Percentiles rank a stretch among this genome's conserved stretches.
These are phyloP conservation scores for Amanita rubescens DNA, from an alignment of 768 basidiomycete genomes.

Conservation along the genomic window DNA sequence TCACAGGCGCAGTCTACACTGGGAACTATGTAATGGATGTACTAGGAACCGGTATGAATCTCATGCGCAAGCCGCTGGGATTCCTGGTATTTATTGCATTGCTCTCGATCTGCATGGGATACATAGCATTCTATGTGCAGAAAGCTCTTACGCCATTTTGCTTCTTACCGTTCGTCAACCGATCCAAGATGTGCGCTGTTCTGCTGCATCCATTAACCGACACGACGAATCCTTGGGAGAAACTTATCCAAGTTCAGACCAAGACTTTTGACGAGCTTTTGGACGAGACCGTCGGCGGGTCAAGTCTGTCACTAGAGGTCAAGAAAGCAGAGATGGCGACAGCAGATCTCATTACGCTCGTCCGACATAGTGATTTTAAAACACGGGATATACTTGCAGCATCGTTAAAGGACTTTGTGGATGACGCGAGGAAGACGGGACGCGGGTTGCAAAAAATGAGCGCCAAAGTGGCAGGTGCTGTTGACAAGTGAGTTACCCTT, in stretches of 20 bases:
- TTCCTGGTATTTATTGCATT: conserved; percentile 45
- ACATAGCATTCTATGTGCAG: conserved; percentile 36
- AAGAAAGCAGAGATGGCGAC: conserved; percentile 77
- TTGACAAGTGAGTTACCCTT: conserved; percentile 53
- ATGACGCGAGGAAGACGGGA: conserved; percentile 54
- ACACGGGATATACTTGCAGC: conserved; percentile 51
- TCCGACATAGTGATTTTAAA: conserved; percentile 54
- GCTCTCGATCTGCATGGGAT: conserved; percentile 36
- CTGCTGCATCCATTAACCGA: conserved; percentile 4
- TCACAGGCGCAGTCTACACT: conserved; percentile 24
- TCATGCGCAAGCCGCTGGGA: conserved; percentile 50
- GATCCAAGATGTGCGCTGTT: conserved; percentile 33
- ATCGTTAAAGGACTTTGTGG: conserved; percentile 44
- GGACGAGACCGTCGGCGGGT: conserved; percentile 50
- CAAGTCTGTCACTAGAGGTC: conserved; percentile 56
- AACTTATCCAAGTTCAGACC: conserved; percentile 52
- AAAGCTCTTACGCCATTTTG: conserved; percentile 52
- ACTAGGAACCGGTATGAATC: conserved; percentile 34
- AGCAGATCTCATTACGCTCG: conserved; percentile 54
- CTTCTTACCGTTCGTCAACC: conserved; percentile 51
- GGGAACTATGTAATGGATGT: conserved; percentile 41
- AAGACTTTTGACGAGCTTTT: conserved; percentile 56
- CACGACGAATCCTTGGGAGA: conserved; percentile 33
- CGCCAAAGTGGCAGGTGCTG: conserved; percentile 63
- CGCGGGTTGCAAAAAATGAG: conserved; percentile 54